Evolutionary conservation across 2,329 filamentous ascomycete genomes (phyloP).

Genomic region (Aspergillus floridensis): DNA sequence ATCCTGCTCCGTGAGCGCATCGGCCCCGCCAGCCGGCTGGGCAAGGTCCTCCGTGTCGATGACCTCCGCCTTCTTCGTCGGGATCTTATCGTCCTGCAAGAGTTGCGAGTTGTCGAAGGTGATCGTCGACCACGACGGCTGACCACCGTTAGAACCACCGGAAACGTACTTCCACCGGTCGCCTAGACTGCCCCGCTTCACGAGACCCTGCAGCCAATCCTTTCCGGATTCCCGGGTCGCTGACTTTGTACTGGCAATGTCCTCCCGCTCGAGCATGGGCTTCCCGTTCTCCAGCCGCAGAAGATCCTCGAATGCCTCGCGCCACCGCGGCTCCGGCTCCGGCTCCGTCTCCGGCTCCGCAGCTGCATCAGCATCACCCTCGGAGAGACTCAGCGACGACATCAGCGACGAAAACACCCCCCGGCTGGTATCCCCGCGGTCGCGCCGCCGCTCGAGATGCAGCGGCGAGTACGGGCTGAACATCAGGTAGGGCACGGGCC

Average conservation of each 20-base stretch:
- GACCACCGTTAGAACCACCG: constrained; percentile 12
- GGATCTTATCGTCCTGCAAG: constrained; percentile 10
- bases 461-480: constrained; percentile 56
- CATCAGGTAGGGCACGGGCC: constrained; percentile 45
- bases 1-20: constrained; percentile 51
- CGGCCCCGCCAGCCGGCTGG: constrained; percentile 27
- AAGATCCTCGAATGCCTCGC: constrained; percentile 60
- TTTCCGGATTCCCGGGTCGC: constrained; percentile 31
- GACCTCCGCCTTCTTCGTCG: constrained; percentile 11
- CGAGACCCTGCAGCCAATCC: constrained; percentile 42
- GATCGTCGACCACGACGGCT: constrained; percentile 24
- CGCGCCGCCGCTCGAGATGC: constrained; percentile 49
- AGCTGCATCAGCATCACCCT: constrained; percentile 12
- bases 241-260: constrained; percentile 8
- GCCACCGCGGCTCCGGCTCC: constrained; percentile 45
- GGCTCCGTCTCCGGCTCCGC: constrained; percentile 25
- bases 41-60: no score
- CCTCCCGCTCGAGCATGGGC: constrained; percentile 39
- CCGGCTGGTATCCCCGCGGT: constrained; percentile 18
- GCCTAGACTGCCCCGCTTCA: constrained; percentile 43
- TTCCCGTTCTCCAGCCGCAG: constrained; percentile 49
- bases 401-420: constrained; percentile 37
- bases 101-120: constrained; percentile 18
- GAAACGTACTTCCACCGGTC: constrained; percentile 37
- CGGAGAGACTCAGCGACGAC: constrained; percentile 30